Evolutionary conservation across 1,139 yeast genomes (phyloP).

Genomic region (Pichia sp.): DNA sequence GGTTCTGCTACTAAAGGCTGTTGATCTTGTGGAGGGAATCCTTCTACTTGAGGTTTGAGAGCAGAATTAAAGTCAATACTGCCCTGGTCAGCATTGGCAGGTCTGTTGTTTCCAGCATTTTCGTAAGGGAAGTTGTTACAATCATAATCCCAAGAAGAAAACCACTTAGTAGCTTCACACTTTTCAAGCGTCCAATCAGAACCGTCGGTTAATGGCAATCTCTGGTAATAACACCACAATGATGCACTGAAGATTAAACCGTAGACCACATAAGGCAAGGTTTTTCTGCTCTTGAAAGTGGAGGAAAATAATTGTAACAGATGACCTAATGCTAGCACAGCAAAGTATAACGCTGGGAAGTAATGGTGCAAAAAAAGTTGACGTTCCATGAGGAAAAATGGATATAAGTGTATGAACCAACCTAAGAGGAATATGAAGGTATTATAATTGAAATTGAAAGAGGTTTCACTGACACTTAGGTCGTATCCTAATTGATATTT

Average conservation of each 20-base stretch:
- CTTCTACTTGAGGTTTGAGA: conserved; percentile 15
- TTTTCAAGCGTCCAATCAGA: conserved; percentile 69
- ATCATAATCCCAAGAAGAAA: conserved; percentile 79
- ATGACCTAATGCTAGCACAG: conserved; percentile 79
- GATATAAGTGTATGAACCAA: conserved; percentile 79
- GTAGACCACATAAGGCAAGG: conserved; percentile 42
- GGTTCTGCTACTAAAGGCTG: background rate
- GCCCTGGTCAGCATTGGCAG: conserved; percentile 13
- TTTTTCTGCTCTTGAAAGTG: conserved; percentile 42
- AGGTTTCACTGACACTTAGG: conserved; percentile 44
- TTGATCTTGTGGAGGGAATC: conserved; percentile 3
- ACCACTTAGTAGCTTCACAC: conserved; percentile 59
- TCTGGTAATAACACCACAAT: conserved; percentile 53
- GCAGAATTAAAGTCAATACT: conserved; percentile 25
- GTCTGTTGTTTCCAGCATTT: conserved; percentile 8
- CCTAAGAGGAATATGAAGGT: conserved; percentile 67
- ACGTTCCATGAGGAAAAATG: conserved; percentile 90
- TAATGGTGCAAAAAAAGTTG: conserved; percentile 93
- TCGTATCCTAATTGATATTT: conserved; percentile 71
- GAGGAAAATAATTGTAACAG: conserved; percentile 64
- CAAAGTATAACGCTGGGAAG: conserved; percentile 86
- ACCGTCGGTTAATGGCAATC: conserved; percentile 76
- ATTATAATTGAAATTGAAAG: conserved; percentile 68
- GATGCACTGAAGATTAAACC: conserved; percentile 47
- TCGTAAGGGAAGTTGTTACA: conserved; percentile 53